These are phyloP conservation scores for Penicillium sp. DNA, from an alignment of 2,329 filamentous ascomycete species.

Conservation along the genomic window DNA sequence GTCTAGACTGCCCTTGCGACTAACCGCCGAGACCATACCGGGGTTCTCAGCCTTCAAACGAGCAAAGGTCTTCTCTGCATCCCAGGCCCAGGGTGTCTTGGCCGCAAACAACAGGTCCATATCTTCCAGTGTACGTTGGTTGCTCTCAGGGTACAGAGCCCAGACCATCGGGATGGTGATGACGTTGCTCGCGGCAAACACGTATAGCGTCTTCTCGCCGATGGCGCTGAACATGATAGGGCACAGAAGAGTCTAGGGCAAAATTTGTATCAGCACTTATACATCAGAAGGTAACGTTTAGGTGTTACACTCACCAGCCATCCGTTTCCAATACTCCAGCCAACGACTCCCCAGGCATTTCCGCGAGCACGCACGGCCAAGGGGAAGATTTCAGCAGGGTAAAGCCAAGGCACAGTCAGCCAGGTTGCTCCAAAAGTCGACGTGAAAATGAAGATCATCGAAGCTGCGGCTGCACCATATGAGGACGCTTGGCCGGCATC, in stretches of 20 bases:
- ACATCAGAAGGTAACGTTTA: constrained; percentile 14
- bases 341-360: constrained; percentile 74
- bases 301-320: constrained; percentile 51
- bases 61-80: constrained; percentile 66
- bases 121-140: constrained; percentile 72
- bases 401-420: constrained; percentile 64
- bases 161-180: constrained; percentile 69
- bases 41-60: constrained; percentile 63
- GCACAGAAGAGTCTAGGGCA: constrained; percentile 48
- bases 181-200: constrained; percentile 69
- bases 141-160: constrained; percentile 73
- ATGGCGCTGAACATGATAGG: constrained; percentile 65
- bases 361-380: constrained; percentile 70
- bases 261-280: constrained; percentile 21
- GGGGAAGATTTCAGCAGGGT: constrained; percentile 73
- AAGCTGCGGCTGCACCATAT: constrained; percentile 65
- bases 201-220: constrained; percentile 70
- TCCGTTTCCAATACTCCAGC: constrained; percentile 75
- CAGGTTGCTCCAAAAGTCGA: constrained; percentile 65
- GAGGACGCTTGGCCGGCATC: constrained; percentile 49
- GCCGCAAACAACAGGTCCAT: constrained; percentile 73
- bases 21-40: constrained; percentile 45
- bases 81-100: constrained; percentile 68
- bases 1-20: constrained; percentile 35
- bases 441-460: constrained; percentile 71